These are phyloP conservation scores for Aspergillus avenaceus DNA, from an alignment of 495 filamentous ascomycete genomes.

Conservation along the genomic window DNA sequence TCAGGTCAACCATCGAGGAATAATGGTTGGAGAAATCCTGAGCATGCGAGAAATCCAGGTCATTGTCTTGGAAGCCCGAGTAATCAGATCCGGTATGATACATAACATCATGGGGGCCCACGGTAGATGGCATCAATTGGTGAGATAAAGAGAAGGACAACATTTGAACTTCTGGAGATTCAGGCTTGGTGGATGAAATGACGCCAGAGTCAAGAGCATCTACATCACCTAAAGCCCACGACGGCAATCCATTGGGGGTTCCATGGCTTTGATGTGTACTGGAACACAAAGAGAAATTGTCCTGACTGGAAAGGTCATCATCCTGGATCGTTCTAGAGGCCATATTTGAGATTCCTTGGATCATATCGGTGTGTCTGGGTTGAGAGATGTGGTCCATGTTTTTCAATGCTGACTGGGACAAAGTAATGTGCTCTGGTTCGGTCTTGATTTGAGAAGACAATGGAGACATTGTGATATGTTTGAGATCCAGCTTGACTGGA, in stretches of 20 bases:
- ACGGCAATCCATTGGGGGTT: conserved; percentile 35
- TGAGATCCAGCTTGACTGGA: conserved; percentile 13
- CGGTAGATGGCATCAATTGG: conserved; percentile 39
- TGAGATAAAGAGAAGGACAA: conserved; percentile 45
- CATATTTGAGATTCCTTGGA: conserved; percentile 38
- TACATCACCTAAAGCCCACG: conserved; percentile 39
- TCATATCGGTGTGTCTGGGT: conserved; percentile 32
- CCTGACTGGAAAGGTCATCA: conserved; percentile 47
- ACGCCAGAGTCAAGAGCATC: conserved; percentile 35
- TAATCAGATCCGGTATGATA: conserved; percentile 40
- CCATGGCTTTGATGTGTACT: conserved; percentile 34
- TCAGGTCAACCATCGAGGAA: conserved; percentile 39
- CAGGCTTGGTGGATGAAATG: conserved; percentile 32
- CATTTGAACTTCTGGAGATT: conserved; percentile 45
- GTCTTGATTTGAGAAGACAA: conserved; percentile 39
- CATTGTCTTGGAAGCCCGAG: conserved; percentile 38
- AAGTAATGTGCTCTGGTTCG: conserved; percentile 32
- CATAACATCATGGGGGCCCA: conserved; percentile 43
- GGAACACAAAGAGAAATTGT: conserved; percentile 42
- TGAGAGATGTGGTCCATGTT: conserved; percentile 29
- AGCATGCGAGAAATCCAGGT: conserved; percentile 35
- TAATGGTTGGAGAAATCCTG: conserved; percentile 29
- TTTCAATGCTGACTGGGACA: conserved; percentile 29
- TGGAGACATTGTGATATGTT: conserved; percentile 33
- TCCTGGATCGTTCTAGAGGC: conserved; percentile 42